A percentile compares a stretch with the other conserved stretches of the same genome.
Conservation (phyloP, 257 asterid species). For the Solanum virginianum region DNA sequence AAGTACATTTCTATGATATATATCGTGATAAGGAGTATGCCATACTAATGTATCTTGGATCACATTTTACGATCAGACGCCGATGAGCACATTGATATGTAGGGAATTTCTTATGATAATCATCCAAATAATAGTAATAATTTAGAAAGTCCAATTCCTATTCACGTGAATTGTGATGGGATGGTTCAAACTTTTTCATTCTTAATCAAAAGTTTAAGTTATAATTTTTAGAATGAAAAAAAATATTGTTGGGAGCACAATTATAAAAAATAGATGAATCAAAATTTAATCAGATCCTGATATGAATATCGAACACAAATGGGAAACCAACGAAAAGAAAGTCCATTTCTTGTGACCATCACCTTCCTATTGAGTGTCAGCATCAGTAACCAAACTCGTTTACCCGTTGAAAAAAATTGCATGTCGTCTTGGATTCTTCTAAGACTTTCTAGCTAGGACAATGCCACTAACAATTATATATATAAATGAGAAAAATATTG, state of each 20-base stretch:
- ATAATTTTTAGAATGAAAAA: background rate
- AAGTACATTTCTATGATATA: background rate
- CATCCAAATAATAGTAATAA: no score
- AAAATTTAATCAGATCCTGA: accelerated
- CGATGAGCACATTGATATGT: no score
- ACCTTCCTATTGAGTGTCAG: background rate
- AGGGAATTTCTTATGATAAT: no score
- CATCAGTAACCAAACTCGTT: background rate
- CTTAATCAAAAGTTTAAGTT: background rate
- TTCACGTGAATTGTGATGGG: no score
- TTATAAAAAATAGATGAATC: background rate
- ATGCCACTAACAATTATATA: background rate
- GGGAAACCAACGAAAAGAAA: background rate
- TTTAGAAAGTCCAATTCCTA: background rate
- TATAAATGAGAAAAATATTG: no score
- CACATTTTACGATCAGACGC: no score
- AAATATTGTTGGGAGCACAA: accelerated
- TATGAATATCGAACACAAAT: background rate
- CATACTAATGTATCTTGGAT: no score
- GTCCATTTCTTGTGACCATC: background rate
- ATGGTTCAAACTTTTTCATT: background rate
- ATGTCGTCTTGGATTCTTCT: background rate
- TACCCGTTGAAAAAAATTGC: background rate
- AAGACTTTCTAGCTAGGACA: background rate
- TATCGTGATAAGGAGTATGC: background rate